phyloP scores from a whole-genome alignment of 768 basidiomycete species.

The Amanita exitialis region DNA sequence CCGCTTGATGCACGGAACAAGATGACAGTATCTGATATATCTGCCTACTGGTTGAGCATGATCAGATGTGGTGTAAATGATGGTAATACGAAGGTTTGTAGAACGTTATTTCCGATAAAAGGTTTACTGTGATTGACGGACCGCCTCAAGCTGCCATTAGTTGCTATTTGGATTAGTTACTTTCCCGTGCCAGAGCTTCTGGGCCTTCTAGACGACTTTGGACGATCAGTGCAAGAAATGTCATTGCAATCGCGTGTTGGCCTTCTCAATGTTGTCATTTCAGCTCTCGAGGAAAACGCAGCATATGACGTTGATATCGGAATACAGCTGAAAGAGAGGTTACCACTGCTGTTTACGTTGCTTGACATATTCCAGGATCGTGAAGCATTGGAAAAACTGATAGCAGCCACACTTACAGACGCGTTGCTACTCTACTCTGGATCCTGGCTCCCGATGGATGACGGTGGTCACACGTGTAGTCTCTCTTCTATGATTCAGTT shows the following conservation, averaged over 20 bases:
- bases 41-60: constrained; percentile 32
- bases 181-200: constrained; percentile 33
- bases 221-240: constrained; percentile 6
- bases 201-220: constrained; percentile 31
- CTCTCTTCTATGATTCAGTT: constrained; percentile 12
- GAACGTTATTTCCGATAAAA: neutral
- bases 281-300: constrained; percentile 16
- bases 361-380: constrained; percentile 24
- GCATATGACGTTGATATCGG: neutral
- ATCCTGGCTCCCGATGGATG: neutral
- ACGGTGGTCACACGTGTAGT: constrained; percentile 9
- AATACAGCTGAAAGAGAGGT: constrained; percentile 18
- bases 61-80: constrained; percentile 9
- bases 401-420: constrained; percentile 30
- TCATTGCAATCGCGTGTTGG: constrained; percentile 7
- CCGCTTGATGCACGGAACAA: constrained; percentile 25
- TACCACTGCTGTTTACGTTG: constrained; percentile 29
- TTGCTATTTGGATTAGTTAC: constrained; percentile 47
- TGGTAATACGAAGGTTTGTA: constrained; percentile 3
- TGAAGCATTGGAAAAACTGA: constrained; percentile 32
- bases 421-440: constrained; percentile 21
- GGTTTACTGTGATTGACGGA: neutral
- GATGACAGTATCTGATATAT: constrained; percentile 27
- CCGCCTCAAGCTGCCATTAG: constrained; percentile 14
- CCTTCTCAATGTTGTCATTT: constrained; percentile 27